Conservation (phyloP, 495 filamentous ascomycete species). For the Aspergillus taichungensis region DNA sequence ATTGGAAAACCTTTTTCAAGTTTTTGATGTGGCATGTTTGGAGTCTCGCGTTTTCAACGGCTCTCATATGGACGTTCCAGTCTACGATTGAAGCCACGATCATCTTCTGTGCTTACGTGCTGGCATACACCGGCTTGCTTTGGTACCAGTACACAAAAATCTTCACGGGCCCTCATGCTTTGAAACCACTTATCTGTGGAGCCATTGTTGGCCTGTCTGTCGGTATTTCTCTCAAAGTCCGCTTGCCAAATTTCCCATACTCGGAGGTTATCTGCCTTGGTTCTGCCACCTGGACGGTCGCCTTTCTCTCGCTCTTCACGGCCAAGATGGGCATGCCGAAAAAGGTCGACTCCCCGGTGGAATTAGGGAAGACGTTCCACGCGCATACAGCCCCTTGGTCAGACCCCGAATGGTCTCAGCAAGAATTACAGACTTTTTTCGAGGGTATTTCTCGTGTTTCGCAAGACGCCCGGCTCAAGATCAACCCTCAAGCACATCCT, state of each 20-base stretch:
- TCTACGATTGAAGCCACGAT: conserved; percentile 28
- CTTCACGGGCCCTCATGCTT: conserved; percentile 45
- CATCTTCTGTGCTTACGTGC: conserved; percentile 45
- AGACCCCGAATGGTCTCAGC: conserved; percentile 41
- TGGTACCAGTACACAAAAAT: conserved; percentile 57
- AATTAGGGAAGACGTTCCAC: conserved; percentile 31
- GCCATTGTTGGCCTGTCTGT: conserved; percentile 38
- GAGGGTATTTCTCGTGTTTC: conserved; percentile 23
- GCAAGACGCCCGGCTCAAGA: conserved; percentile 21
- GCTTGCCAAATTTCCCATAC: conserved; percentile 31
- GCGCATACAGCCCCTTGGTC: conserved; percentile 38
- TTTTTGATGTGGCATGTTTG: conserved; percentile 50
- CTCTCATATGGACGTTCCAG: conserved; percentile 48
- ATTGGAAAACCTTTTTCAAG: conserved; percentile 44
- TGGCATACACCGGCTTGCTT: conserved; percentile 48
- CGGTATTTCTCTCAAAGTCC: conserved; percentile 35
- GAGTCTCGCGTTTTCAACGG: conserved; percentile 42
- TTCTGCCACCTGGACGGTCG: conserved; percentile 45
- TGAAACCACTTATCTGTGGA: conserved; percentile 42
- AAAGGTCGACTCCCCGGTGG: conserved; percentile 30
- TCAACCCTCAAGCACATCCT: conserved; percentile 35
- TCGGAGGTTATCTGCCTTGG: conserved; percentile 44
- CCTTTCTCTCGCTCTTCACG: conserved; percentile 38
- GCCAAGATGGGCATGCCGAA: conserved; percentile 37
- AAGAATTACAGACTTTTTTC: conserved; percentile 42